Conservation (phyloP, 768 basidiomycete species). For the Dentipellis sp. region DNA sequence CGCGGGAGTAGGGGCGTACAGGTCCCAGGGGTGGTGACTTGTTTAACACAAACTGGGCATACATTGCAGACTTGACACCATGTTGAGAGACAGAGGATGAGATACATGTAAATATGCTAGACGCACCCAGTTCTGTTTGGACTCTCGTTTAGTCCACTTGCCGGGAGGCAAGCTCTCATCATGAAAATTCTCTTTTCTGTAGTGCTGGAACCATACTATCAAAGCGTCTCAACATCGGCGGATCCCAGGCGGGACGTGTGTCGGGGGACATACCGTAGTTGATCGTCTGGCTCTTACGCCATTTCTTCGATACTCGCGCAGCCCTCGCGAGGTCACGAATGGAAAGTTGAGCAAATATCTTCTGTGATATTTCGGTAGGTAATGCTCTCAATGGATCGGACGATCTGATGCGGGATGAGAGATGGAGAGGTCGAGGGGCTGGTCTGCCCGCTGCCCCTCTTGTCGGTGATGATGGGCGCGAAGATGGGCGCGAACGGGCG, state of each 20-base stretch:
- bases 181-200: conserved; percentile 80
- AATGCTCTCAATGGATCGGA: conserved; percentile 60
- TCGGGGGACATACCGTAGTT: conserved; percentile 62
- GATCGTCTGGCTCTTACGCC: conserved; percentile 81
- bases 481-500: conserved; percentile 41
- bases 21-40: conserved; percentile 30
- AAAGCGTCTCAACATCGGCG: not conserved
- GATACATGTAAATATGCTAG: not conserved
- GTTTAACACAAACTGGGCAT: conserved; percentile 11
- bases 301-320: conserved; percentile 75
- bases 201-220: conserved; percentile 90
- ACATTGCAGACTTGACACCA: conserved; percentile 1
- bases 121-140: conserved; percentile 86
- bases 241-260: not conserved
- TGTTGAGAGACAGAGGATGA: not conserved
- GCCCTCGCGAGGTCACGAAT: conserved; percentile 66
- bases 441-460: conserved; percentile 33
- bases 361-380: conserved; percentile 76
- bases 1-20: conserved; percentile 21
- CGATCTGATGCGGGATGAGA: conserved; percentile 20
- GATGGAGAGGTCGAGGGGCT: conserved; percentile 39
- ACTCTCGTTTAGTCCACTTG: conserved; percentile 90
- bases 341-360: conserved; percentile 58
- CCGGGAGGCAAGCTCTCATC: conserved; percentile 69
- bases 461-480: conserved; percentile 39